A percentile compares a stretch with the other conserved stretches of the same genome.
Conservation (phyloP, 352 stramenopile genomes). For the Globisporangium solare region DNA sequence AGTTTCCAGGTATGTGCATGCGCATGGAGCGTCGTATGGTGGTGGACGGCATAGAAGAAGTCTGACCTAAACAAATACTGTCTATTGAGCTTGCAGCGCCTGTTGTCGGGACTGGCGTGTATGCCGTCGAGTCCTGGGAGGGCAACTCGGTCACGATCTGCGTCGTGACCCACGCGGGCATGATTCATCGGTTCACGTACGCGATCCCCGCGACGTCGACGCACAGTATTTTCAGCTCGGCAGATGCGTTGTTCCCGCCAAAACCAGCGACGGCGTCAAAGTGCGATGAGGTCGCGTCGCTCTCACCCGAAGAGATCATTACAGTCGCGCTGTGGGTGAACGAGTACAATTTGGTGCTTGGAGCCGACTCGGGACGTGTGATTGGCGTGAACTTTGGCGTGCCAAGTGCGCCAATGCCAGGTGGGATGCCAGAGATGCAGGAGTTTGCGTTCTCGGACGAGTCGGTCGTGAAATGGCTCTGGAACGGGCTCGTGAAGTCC, state of each 20-base stretch:
- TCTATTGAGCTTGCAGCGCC: constrained; percentile 18
- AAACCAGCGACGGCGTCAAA: constrained; percentile 28
- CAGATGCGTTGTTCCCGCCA: constrained; percentile 37
- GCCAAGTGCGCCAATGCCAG: constrained; percentile 18
- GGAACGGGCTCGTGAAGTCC: constrained; percentile 58
- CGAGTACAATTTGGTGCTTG: constrained; percentile 71
- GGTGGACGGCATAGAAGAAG: too few relatives aligned
- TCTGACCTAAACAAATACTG: too few relatives aligned
- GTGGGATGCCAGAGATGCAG: constrained; percentile 29
- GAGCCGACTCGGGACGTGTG: constrained; percentile 51
- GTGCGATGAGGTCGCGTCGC: constrained; percentile 41
- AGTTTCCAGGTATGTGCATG: constrained; percentile 33
- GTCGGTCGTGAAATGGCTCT: constrained; percentile 65
- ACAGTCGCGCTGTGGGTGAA: constrained; percentile 68
- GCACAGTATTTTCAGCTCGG: constrained; percentile 54
- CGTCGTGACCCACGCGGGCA: constrained; percentile 63
- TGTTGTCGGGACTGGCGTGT: constrained; percentile 52
- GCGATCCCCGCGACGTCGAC: constrained; percentile 20
- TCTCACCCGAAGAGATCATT: constrained; percentile 55
- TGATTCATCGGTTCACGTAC: constrained; percentile 68
- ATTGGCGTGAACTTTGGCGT: constrained; percentile 72
- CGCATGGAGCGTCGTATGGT: too few relatives aligned
- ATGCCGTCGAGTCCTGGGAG: constrained; percentile 61
- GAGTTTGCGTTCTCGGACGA: constrained; percentile 70
- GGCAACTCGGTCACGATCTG: constrained; percentile 45